Percentiles rank a stretch among this genome's conserved stretches.
Conservation (phyloP, 805 yeast species). For the Jamesozyma spencerorum region DNA sequence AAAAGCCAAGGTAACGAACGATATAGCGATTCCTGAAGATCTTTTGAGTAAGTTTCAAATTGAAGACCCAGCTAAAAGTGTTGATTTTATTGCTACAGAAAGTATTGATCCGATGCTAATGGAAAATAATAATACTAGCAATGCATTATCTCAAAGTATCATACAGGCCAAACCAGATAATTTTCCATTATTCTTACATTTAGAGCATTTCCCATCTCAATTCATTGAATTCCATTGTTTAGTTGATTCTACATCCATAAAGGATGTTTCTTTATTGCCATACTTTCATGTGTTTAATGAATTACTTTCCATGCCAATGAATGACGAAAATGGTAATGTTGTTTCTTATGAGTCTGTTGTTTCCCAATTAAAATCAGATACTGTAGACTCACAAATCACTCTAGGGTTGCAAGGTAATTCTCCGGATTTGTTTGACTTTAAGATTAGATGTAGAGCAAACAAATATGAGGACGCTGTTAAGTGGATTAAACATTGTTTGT, state of each 20-base stretch:
- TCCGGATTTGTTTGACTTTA: constrained; percentile 57
- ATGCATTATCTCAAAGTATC: constrained; percentile 17
- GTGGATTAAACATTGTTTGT: constrained; percentile 65
- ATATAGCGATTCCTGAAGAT: constrained; percentile 64
- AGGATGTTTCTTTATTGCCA: constrained; percentile 42
- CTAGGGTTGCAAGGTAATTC: constrained; percentile 52
- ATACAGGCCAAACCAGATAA: constrained; percentile 32
- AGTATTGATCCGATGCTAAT: constrained; percentile 35
- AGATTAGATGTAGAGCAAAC: constrained; percentile 48
- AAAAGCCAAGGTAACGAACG: constrained; percentile 57
- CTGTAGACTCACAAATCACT: constrained; percentile 49
- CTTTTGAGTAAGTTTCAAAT: constrained; percentile 52
- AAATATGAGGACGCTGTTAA: constrained; percentile 62
- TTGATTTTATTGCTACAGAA: constrained; percentile 59
- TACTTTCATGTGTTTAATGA: constrained; percentile 58
- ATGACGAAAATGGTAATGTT: constrained; percentile 42
- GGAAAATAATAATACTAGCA: neutral
- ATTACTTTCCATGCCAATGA: constrained; percentile 64
- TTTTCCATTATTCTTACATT: constrained; percentile 62
- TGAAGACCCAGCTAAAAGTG: constrained; percentile 63
- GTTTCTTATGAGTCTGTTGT: constrained; percentile 72
- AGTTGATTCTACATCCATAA: constrained; percentile 46
- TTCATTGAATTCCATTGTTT: constrained; percentile 62
- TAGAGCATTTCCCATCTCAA: constrained; percentile 71
- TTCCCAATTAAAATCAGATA: constrained; percentile 59